Evolutionary conservation across 2,329 filamentous ascomycete genomes (phyloP), one percentile per base, ranked within the genome.

Genomic region (Camptophora hylomeconis): DNA sequence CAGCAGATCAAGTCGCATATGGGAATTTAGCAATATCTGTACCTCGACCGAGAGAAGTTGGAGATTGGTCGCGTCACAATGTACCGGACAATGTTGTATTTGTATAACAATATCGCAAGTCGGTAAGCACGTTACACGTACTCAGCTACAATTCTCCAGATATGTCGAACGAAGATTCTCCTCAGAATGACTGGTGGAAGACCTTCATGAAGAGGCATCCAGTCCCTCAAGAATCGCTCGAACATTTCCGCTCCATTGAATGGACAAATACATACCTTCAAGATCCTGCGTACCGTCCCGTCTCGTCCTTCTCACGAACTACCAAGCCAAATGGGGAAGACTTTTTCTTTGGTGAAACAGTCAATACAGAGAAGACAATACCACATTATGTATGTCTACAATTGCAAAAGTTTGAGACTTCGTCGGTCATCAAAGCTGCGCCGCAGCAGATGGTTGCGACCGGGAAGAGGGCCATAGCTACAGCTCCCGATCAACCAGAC

Each of bases 311-410:
- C 36, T 56, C 56, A 2, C 53, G 58, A 7, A 44, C 45, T 7
- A 39, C 46, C 37, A 61, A 61, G 36, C 35, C 44, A 18, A 49
- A 49, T 7, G 56, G 57, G 24, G 58, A 61, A 47, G 57, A 62
- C 32, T 50, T 50, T 29, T 61, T 52, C 45, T 55, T 61, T 32
- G 46, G 51, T 6, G 39, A 44, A 17, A 60, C 57, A 1, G 40
- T 61, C 18, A 50, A 41, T 19, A 56, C 56, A 5, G 26, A 46
- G 0, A 37, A 40, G 9, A 59, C 58, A 14, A 58, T 61, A 28
- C 57, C 58, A 2, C 50, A 57, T 29, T 40, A 52, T 17, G 41
- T 58, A 12, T 58, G 54, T 2, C 46, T 61, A 2, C 51, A 52
- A 34, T 47, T 50, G 11, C 45, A 46, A 20, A 33, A 50, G 5